Evolutionary conservation across 805 yeast genomes (phyloP).

Genomic region (Vanderwaltozyma tropicalis): DNA sequence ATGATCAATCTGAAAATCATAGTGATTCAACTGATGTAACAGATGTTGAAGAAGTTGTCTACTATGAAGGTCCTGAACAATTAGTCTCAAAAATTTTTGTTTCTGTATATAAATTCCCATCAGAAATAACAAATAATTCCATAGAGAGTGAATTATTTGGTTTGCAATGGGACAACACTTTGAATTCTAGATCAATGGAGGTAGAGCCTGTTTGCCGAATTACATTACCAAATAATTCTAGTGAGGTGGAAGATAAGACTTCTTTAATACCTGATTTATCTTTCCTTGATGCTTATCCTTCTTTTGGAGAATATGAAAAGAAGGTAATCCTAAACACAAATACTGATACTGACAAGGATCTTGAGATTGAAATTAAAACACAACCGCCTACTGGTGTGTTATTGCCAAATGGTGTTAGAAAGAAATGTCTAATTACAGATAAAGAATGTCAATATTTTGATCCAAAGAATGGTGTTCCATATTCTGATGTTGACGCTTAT

Average conservation of each 20-base stretch:
- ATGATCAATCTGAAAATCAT: neutral
- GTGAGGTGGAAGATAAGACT: conserved; percentile 22
- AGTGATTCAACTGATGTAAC: neutral
- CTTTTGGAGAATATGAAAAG: conserved; percentile 48
- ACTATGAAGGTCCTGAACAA: conserved; percentile 62
- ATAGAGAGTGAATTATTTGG: conserved; percentile 44
- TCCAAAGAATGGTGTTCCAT: conserved; percentile 81
- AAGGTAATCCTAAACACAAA: conserved; percentile 34
- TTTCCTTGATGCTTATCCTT: conserved; percentile 33
- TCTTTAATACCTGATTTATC: conserved; percentile 34
- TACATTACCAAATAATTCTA: conserved; percentile 26
- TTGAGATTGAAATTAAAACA: conserved; percentile 45
- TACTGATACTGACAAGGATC: conserved; percentile 37
- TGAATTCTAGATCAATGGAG: conserved; percentile 43
- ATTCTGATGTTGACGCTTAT: conserved; percentile 73
- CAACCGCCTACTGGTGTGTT: conserved; percentile 68
- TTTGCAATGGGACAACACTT: conserved; percentile 37
- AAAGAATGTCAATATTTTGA: conserved; percentile 72
- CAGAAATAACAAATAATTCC: neutral
- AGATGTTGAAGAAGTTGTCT: neutral
- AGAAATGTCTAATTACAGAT: conserved; percentile 60
- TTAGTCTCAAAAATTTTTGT: conserved; percentile 46
- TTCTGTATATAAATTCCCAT: conserved; percentile 35
- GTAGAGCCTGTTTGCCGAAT: conserved; percentile 39
- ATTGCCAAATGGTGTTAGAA: conserved; percentile 56